phyloP scores from a whole-genome alignment of 177 flowering plant species.

The Telopea speciosissima region DNA sequence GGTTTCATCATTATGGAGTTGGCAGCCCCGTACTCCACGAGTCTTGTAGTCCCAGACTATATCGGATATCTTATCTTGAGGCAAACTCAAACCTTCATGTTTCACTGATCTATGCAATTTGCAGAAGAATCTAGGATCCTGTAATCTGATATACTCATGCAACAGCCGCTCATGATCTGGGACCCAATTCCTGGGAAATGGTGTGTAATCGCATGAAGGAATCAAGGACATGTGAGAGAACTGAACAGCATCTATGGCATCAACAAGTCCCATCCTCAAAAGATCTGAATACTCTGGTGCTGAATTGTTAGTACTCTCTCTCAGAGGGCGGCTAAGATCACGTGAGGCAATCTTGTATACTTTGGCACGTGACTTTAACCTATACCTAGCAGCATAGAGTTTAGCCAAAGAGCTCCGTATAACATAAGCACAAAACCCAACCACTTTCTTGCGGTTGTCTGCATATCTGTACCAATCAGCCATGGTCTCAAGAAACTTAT shows the following conservation, averaged over 20 bases:
- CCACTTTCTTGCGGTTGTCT: constrained; percentile 89
- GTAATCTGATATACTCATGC: constrained; percentile 64
- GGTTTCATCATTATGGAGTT: constrained; percentile 9
- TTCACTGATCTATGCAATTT: constrained; percentile 60
- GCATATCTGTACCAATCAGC: constrained; percentile 98
- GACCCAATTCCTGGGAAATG: constrained; percentile 84
- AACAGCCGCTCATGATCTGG: constrained; percentile 78
- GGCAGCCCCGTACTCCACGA: constrained; percentile 43
- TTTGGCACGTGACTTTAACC: constrained; percentile 89
- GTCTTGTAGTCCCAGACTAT: constrained; percentile 78
- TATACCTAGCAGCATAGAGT: constrained; percentile 92
- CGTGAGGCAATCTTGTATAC: constrained; percentile 83
- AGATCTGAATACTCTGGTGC: constrained; percentile 90
- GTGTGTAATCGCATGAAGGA: constrained; percentile 93
- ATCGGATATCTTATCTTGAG: constrained; percentile 75
- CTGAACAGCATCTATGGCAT: constrained; percentile 80
- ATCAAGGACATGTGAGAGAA: constrained; percentile 85
- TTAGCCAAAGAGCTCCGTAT: constrained; percentile 92
- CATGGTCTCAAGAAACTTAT: constrained; percentile 93
- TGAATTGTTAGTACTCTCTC: constrained; percentile 53
- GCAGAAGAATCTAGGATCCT: constrained; percentile 72
- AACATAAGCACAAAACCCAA: constrained; percentile 95
- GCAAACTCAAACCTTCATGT: constrained; percentile 47
- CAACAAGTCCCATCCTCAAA: constrained; percentile 87
- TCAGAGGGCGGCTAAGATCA: constrained; percentile 70